Percentiles rank a stretch among this genome's conserved stretches.
Conservation (phyloP, 2,329 filamentous ascomycete genomes). For the Colletotrichum chrysophilum region DNA sequence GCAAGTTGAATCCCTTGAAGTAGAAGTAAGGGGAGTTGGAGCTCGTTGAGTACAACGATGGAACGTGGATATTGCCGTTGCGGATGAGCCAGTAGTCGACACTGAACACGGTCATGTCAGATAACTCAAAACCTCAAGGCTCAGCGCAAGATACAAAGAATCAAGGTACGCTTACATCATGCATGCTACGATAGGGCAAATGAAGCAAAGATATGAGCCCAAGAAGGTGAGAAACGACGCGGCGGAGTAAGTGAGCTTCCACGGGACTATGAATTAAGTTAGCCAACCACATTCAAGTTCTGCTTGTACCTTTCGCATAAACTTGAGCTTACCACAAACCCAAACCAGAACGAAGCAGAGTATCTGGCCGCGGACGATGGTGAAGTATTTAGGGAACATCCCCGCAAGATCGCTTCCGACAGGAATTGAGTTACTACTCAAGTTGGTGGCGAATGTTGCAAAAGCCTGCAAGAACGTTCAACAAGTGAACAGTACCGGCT, state of each 20-base stretch:
- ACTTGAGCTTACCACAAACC: not conserved
- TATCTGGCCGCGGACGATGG: not conserved
- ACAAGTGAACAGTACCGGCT: rapidly evolving
- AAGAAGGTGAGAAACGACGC: not conserved
- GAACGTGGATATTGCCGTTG: not conserved
- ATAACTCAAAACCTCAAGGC: not conserved
- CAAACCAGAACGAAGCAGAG: not conserved
- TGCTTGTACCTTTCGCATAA: not conserved
- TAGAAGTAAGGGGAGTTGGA: not conserved
- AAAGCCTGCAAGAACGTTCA: not conserved
- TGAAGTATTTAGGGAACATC: not conserved
- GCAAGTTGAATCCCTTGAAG: not conserved
- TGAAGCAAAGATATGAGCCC: not conserved
- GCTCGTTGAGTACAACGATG: not conserved
- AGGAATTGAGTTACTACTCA: constrained; percentile 1
- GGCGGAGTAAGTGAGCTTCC: not conserved
- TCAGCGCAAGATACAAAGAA: not conserved
- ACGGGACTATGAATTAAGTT: not conserved
- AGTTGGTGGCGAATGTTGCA: not conserved
- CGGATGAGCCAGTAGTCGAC: not conserved
- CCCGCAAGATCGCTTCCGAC: not conserved
- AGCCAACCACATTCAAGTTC: not conserved
- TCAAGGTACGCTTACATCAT: not conserved
- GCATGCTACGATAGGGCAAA: not conserved
- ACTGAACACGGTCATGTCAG: not conserved